phyloP scores from a whole-genome alignment of 768 basidiomycete genomes.

The Butyriboletus loyo region DNA sequence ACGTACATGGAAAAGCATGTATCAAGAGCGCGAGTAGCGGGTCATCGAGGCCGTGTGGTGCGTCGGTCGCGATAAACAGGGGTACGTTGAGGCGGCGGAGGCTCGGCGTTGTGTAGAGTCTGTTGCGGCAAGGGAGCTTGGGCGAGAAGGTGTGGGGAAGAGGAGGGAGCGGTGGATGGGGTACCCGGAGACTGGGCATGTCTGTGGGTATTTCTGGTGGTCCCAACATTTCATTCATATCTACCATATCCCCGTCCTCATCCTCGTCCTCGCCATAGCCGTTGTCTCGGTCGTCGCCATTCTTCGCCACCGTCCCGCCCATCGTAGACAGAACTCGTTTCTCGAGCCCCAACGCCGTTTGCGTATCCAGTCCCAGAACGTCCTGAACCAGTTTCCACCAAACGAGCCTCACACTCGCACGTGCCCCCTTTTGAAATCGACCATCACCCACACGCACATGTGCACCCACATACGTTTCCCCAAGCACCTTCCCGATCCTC shows the following conservation, averaged over 20 bases:
- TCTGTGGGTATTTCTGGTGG: conserved; percentile 20
- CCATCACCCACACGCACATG: conserved; percentile 75
- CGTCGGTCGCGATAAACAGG: conserved; percentile 67
- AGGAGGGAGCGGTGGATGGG: conserved; percentile 29
- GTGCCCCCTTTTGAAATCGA: conserved; percentile 44
- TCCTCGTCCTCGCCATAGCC: background rate
- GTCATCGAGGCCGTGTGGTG: conserved; percentile 37
- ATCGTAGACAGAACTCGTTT: background rate
- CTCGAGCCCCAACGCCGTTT: conserved; percentile 36
- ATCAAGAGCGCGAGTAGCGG: conserved; percentile 45
- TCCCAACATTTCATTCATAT: conserved; percentile 3
- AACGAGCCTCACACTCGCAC: conserved; percentile 41
- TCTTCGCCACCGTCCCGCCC: background rate
- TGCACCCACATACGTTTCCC: conserved; percentile 52
- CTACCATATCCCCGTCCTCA: background rate
- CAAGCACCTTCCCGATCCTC: conserved; percentile 42
- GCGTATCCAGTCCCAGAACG: conserved; percentile 41
- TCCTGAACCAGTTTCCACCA: conserved; percentile 59
- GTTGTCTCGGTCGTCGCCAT: background rate
- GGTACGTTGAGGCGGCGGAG: conserved; percentile 51
- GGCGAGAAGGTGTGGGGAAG: conserved; percentile 16
- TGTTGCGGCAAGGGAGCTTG: conserved; percentile 36
- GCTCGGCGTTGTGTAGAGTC: conserved; percentile 32
- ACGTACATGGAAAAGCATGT: conserved; percentile 60
- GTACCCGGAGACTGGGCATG: conserved; percentile 18